A percentile compares a stretch with the other conserved stretches of the same genome.
Evolutionary conservation across 176 grass and related monocot species (phyloP).

Genomic region (Echinochloa phyllopogon): DNA sequence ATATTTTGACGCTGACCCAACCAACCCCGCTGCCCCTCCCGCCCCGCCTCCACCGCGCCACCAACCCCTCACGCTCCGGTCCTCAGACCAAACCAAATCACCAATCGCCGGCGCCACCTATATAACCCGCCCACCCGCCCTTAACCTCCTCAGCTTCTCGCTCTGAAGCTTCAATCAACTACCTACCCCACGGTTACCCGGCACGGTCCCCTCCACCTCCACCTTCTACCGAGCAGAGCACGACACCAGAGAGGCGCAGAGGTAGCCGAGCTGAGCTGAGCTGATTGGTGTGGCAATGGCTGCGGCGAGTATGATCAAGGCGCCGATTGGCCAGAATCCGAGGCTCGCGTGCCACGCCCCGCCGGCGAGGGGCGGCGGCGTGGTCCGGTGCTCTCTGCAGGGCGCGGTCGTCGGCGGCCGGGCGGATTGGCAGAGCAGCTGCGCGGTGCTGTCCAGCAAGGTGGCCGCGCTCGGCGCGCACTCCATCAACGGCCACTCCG

Average conservation of each 20-base stretch:
- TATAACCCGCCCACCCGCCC: conserved; percentile 25
- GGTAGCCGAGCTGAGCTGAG: conserved; percentile 23
- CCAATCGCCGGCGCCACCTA: conserved; percentile 41
- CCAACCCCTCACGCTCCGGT: conserved; percentile 29
- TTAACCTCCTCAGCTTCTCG: conserved; percentile 47
- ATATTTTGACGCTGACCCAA: conserved; percentile 40
- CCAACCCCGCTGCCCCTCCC: conserved; percentile 13
- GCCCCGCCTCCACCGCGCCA: not conserved
- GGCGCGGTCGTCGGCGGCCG: conserved; percentile 58
- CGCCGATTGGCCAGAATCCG: conserved; percentile 45
- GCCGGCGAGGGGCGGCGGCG: conserved; percentile 24
- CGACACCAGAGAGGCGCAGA: conserved; percentile 8
- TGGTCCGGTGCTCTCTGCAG: conserved; percentile 62
- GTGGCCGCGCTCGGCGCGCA: conserved; percentile 48
- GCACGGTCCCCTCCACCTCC: not conserved
- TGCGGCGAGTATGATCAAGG: conserved; percentile 40
- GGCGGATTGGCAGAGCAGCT: conserved; percentile 83
- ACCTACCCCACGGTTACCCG: not conserved
- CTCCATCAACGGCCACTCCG: conserved; percentile 31
- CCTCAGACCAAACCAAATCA: conserved; percentile 19
- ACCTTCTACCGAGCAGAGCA: conserved; percentile 8
- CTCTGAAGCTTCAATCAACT: conserved; percentile 52
- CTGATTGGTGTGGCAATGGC: conserved; percentile 44
- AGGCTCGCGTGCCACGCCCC: conserved; percentile 27
- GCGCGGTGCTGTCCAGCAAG: conserved; percentile 91